phyloP scores from a whole-genome alignment of 1,139 yeast genomes.

The Yamadazyma epiphylla region DNA sequence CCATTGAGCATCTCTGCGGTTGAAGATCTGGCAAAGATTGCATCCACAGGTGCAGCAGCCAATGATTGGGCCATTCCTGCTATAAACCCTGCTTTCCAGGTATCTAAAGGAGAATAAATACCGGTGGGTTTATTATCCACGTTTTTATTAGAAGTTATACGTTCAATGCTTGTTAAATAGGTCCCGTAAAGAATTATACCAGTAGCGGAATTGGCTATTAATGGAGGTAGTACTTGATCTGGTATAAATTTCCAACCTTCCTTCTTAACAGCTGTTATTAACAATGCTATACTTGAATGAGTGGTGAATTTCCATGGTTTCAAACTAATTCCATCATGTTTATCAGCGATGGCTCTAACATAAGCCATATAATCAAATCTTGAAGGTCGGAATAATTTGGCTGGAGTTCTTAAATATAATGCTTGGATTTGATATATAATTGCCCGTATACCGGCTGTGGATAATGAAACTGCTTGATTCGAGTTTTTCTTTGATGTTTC shows the following conservation, averaged over 20 bases:
- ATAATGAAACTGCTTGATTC: conserved; percentile 39
- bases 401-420: conserved; percentile 75
- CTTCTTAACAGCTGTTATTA: conserved; percentile 63
- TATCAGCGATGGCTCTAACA: conserved; percentile 51
- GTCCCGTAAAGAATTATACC: conserved; percentile 84
- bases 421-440: conserved; percentile 75
- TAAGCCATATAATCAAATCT: conserved; percentile 80
- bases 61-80: conserved; percentile 86
- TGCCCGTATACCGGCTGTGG: conserved; percentile 84
- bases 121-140: too few relatives aligned
- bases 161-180: conserved; percentile 44
- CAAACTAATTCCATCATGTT: conserved; percentile 41
- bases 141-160: neutral
- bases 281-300: conserved; percentile 73
- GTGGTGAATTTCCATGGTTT: conserved; percentile 68
- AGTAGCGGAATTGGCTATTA: conserved; percentile 81
- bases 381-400: conserved; percentile 85
- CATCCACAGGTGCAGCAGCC: conserved; percentile 95
- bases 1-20: conserved; percentile 71
- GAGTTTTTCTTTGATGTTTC: conserved; percentile 1
- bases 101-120: conserved; percentile 41
- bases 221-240: conserved; percentile 79
- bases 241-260: conserved; percentile 91
- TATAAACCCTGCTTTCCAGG: conserved; percentile 75
- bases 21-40: conserved; percentile 77